These are phyloP conservation scores for Boechera divaricarpa DNA, from an alignment of 345 rosid genomes.

Conservation along the genomic window DNA sequence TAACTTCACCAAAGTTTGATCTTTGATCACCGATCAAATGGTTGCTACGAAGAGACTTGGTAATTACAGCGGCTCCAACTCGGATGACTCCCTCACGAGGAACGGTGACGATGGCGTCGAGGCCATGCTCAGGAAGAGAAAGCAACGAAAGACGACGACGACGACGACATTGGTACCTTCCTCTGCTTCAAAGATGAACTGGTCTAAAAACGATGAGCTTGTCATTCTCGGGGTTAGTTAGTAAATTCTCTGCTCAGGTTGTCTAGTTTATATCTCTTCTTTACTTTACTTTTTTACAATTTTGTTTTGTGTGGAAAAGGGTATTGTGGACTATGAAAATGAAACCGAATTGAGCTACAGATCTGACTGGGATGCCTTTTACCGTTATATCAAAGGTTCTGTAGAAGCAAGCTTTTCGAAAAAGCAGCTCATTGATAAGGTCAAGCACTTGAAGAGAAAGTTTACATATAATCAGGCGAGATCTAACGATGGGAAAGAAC, in stretches of 20 bases:
- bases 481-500: conserved; percentile 1
- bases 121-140: conserved; percentile 9
- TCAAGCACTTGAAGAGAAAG: conserved; percentile 21
- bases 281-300: neutral
- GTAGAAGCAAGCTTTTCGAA: conserved; percentile 1
- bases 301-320: conserved; percentile 11
- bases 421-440: conserved; percentile 23
- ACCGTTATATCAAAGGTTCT: neutral
- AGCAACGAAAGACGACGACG: neutral
- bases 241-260: neutral
- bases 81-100: neutral
- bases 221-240: conserved; percentile 27
- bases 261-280: neutral
- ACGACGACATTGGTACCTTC: neutral
- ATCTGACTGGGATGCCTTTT: conserved; percentile 17
- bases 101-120: conserved; percentile 1
- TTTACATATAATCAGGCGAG: neutral
- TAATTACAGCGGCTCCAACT: neutral
- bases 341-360: neutral
- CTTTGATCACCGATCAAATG: neutral
- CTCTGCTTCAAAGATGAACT: neutral
- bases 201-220: conserved; percentile 33
- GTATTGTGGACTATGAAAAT: conserved; percentile 26
- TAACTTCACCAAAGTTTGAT: neutral
- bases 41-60: neutral